Percentiles rank a stretch among this genome's conserved stretches.
phyloP scores from a whole-genome alignment of 257 asterid genomes.

The Solanum ahanhuiri region DNA sequence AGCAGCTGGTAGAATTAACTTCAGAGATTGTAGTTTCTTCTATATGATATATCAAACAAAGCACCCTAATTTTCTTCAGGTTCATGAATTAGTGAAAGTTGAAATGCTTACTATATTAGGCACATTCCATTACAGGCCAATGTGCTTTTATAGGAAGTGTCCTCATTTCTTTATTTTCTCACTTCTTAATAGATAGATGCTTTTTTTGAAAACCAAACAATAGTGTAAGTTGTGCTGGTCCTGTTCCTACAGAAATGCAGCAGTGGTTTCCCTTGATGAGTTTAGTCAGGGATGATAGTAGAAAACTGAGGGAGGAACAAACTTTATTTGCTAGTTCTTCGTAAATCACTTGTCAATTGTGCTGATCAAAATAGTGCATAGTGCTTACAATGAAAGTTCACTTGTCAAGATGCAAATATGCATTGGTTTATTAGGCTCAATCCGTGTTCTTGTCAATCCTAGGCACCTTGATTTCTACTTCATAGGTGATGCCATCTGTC shows the following conservation, averaged over 20 bases:
- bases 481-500: too few relatives aligned
- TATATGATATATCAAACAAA: not conserved
- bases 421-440: not conserved
- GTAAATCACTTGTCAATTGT: not conserved
- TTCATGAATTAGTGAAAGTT: not conserved
- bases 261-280: not conserved
- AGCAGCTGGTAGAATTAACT: not conserved
- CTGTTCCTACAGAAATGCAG: not conserved
- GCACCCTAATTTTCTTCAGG: not conserved
- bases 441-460: not conserved
- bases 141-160: not conserved
- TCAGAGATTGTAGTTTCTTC: not conserved
- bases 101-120: not conserved
- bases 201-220: not conserved
- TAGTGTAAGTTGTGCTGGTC: not conserved
- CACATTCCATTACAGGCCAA: not conserved
- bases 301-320: not conserved
- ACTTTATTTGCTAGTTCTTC: not conserved
- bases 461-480: too few relatives aligned
- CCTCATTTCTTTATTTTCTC: not conserved
- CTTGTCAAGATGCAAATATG: not conserved
- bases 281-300: not conserved
- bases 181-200: not conserved
- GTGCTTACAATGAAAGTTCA: not conserved
- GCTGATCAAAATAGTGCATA: not conserved